Evolutionary conservation across 108 stramenopile genomes (phyloP).

Genomic region (Cyclostephanos tholiformis): DNA sequence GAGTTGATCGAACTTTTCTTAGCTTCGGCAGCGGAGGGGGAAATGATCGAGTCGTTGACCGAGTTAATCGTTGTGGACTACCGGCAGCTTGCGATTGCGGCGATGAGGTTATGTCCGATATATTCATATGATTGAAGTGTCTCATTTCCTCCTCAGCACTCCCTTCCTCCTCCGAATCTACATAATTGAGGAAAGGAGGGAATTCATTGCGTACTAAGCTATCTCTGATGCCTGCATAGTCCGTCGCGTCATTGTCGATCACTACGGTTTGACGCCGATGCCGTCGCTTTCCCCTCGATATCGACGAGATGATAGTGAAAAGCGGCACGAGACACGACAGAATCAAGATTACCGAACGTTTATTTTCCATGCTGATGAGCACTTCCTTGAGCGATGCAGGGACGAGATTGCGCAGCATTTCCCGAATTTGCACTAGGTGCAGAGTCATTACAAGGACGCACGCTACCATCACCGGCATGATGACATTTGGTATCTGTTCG

Average conservation of each 20-base stretch:
- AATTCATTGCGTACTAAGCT: neutral
- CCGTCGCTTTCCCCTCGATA: neutral
- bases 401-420: neutral
- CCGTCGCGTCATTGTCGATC: neutral
- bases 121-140: neutral
- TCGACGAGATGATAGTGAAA: neutral
- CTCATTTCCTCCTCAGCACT: neutral
- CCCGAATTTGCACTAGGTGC: neutral
- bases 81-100: neutral
- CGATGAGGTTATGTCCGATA: neutral
- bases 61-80: neutral
- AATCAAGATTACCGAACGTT: neutral
- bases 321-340: neutral
- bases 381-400: neutral
- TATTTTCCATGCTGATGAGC: constrained; percentile 1
- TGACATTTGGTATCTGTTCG: neutral
- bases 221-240: neutral
- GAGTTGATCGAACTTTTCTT: neutral
- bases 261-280: neutral
- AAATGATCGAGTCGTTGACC: neutral
- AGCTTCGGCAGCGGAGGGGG: neutral
- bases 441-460: neutral
- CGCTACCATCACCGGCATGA: neutral
- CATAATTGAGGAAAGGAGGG: neutral
- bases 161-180: neutral